phyloP scores from a whole-genome alignment of 805 yeast species.

The Brettanomyces bruxellensis region DNA sequence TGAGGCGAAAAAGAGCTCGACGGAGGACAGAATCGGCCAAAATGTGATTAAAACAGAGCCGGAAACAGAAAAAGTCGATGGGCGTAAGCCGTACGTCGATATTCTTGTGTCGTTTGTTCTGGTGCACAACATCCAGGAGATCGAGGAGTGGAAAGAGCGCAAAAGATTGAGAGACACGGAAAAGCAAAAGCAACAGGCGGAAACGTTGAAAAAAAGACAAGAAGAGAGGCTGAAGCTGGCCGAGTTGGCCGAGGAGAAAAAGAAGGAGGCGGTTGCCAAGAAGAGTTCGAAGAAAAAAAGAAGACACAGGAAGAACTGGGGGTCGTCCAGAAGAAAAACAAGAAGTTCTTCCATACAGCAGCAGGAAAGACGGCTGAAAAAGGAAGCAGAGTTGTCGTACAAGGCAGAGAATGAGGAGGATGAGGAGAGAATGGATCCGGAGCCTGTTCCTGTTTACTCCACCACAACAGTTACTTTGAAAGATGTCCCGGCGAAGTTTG shows the following conservation, averaged over 20 bases:
- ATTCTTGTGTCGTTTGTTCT: slow-evolving; percentile 39
- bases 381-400: slow-evolving; percentile 8
- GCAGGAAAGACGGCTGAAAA: slow-evolving; percentile 7
- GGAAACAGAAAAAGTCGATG: slow-evolving; percentile 12
- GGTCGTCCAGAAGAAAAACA: slow-evolving; percentile 14
- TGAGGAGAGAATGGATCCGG: slow-evolving; percentile 30
- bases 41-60: slow-evolving; percentile 11
- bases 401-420: slow-evolving; percentile 14
- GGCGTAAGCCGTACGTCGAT: slow-evolving; percentile 25
- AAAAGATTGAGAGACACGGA: slow-evolving; percentile 22
- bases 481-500: slow-evolving; percentile 57
- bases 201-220: slow-evolving; percentile 13
- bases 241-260: slow-evolving; percentile 3
- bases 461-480: slow-evolving; percentile 58
- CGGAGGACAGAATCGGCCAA: no score
- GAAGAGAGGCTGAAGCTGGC: slow-evolving; percentile 14
- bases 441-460: slow-evolving; percentile 41
- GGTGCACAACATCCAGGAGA: slow-evolving; percentile 41
- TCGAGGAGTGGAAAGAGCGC: slow-evolving; percentile 34
- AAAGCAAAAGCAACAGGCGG: slow-evolving; percentile 10
- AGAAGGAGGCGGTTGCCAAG: slow-evolving; percentile 10
- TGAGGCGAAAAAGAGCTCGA: background rate
- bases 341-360: slow-evolving; percentile 15
- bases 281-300: slow-evolving; percentile 10
- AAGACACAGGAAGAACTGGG: slow-evolving; percentile 20